These are phyloP conservation scores for Pythium rishiriense DNA, from an alignment of 352 stramenopile genomes.

Conservation along the genomic window DNA sequence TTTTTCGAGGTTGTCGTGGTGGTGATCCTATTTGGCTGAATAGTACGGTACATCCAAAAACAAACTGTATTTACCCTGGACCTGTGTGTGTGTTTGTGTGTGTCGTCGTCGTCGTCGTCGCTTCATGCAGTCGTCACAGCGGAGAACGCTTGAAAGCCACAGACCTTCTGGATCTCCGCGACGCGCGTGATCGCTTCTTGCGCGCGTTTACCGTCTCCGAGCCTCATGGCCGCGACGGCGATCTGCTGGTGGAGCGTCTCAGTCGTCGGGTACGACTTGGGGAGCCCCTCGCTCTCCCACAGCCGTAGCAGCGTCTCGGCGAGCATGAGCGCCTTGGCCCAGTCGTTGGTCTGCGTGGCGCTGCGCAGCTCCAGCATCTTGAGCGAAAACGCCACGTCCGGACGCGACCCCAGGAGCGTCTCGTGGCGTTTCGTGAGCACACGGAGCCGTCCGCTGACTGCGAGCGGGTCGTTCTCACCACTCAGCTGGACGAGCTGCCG, in stretches of 20 bases:
- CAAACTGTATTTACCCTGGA: conserved; percentile 1
- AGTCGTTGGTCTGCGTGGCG: conserved; percentile 31
- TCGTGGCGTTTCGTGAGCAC: conserved; percentile 13
- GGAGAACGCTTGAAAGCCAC: not conserved
- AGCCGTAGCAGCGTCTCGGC: conserved; percentile 37
- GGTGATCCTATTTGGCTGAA: conserved; percentile 15
- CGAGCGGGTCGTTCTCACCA: conserved; percentile 19
- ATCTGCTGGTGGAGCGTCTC: conserved; percentile 61
- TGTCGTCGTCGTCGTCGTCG: not conserved
- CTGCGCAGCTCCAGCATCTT: conserved; percentile 44
- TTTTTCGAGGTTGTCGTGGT: not conserved
- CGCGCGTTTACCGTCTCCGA: conserved; percentile 21
- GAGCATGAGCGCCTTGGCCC: conserved; percentile 28
- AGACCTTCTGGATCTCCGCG: conserved; percentile 19
- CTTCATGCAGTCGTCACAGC: not conserved
- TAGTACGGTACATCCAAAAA: conserved; percentile 15
- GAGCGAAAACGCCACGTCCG: conserved; percentile 43
- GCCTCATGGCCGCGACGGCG: conserved; percentile 35
- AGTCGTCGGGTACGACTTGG: conserved; percentile 36
- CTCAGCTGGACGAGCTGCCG: conserved; percentile 36
- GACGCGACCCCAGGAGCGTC: conserved; percentile 25
- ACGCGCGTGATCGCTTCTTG: not conserved
- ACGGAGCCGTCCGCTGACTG: conserved; percentile 10
- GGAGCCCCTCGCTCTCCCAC: conserved; percentile 38
- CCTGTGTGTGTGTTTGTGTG: too few species aligned